These are phyloP conservation scores for Elsinoe fawcettii DNA, from an alignment of 2,329 filamentous ascomycete species.

Conservation along the genomic window DNA sequence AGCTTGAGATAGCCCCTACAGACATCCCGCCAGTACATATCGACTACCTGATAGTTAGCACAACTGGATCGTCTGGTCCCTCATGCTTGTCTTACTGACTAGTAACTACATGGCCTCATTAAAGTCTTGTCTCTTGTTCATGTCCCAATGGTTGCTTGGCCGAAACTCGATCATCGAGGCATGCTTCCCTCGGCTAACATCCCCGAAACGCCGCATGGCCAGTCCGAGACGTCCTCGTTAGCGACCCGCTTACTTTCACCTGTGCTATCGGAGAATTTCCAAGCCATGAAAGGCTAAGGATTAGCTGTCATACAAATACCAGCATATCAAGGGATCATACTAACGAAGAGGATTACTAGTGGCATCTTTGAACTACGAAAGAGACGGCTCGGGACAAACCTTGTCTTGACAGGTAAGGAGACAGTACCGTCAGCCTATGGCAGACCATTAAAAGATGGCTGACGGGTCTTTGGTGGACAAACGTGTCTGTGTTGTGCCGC, in stretches of 20 bases:
- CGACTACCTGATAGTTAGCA: background rate
- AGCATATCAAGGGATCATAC: background rate
- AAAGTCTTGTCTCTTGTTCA: no score
- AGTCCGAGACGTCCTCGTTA: background rate
- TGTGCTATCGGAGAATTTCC: background rate
- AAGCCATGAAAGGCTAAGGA: background rate
- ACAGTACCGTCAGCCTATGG: no score
- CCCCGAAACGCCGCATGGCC: background rate
- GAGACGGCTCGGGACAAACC: background rate
- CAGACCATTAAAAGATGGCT: no score
- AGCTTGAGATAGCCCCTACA: background rate
- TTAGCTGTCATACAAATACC: background rate
- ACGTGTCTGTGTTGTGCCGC: no score
- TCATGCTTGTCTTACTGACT: no score
- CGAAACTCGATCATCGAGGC: background rate
- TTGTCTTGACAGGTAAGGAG: background rate
- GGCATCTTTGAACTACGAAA: background rate
- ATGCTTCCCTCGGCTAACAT: background rate
- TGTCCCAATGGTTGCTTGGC: background rate
- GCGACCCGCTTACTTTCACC: background rate
- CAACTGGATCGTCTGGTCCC: no score
- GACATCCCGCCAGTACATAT: background rate
- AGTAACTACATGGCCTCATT: no score
- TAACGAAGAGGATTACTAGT: background rate
- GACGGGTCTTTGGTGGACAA: no score